Evolutionary conservation across 352 stramenopile genomes (phyloP).

Genomic region (Globisporangium heterothallicum): DNA sequence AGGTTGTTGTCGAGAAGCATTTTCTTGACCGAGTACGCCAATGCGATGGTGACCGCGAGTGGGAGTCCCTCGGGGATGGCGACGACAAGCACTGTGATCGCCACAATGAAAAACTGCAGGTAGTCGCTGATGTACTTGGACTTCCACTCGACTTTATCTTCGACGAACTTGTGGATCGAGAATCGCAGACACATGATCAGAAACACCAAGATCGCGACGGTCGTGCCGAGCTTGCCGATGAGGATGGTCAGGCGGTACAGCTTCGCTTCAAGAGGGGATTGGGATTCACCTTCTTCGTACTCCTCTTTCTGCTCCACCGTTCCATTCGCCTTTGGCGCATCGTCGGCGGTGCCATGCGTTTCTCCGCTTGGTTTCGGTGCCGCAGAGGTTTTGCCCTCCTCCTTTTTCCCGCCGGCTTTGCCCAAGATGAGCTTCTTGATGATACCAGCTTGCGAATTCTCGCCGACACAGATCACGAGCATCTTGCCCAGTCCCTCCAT

Average conservation of each 20-base stretch:
- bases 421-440: conserved; percentile 88
- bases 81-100: conserved; percentile 92
- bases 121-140: conserved; percentile 59
- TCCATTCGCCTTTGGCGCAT: conserved; percentile 74
- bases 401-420: conserved; percentile 47
- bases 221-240: conserved; percentile 78
- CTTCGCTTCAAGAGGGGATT: conserved; percentile 83
- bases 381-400: conserved; percentile 41
- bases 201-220: conserved; percentile 70
- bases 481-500: conserved; percentile 91
- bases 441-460: conserved; percentile 90
- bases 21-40: conserved; percentile 93
- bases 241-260: conserved; percentile 79
- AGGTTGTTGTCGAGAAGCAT: conserved; percentile 92
- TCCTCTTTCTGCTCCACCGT: conserved; percentile 66
- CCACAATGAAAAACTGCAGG: conserved; percentile 82
- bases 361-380: conserved; percentile 9
- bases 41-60: conserved; percentile 94
- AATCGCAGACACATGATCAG: conserved; percentile 73
- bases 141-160: conserved; percentile 31
- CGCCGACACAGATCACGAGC: conserved; percentile 91
- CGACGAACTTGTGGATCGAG: conserved; percentile 58
- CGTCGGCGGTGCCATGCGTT: conserved; percentile 40
- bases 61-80: conserved; percentile 97
- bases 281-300: conserved; percentile 46